Base-by-base conservation (phyloP, 768 basidiomycete genomes). In the Mycena galopus region DNA sequence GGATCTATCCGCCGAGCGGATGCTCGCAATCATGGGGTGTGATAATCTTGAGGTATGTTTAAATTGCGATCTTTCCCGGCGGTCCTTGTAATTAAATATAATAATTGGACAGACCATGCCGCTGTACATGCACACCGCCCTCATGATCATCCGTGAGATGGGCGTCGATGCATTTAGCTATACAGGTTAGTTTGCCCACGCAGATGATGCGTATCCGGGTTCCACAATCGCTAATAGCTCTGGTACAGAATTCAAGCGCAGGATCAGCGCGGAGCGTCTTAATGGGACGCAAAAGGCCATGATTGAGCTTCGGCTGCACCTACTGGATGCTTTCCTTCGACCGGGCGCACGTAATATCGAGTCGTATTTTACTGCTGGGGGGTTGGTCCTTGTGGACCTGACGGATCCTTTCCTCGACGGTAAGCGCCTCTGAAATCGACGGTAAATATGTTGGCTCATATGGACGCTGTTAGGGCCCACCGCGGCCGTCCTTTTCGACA, bases 401-500 rank as follows among this genome's bases (percentile, higher is more conserved):
- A 47, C 44, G n/a, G 44, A 47, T n/a, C 44, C 44, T 8, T 47
- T 47, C 11, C 44, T 47, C 5, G 44, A 47, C n/a, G 44, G 44
- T 47, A n/a, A 47, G 44, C n/a, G 21, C 19, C n/a, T 47, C 44
- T 42, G 7, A 42, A 16, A 17, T 42, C 17, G 4, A 19, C 42
- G 7, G 42, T 14, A 42, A 19, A 7, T 21, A 47, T 47, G 44
- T n/a, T n/a, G n/a, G n/a, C 44, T 47, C n/a, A 44, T 44, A 19
- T 19, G 44, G 9, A n/a, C 1, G 21, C 21, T 21, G 7, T n/a
- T 11, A 47, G 44, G 44, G 21, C 44, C 10, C 44, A 47, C n/a
- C 5, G 44, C 44, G 8, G n/a, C 21, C 21, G 44, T 47, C 7
- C 70, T 89, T 9, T 90, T 89, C 58, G 89, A 89, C 57, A 88